Evolutionary conservation across 352 stramenopile genomes (phyloP), one percentile per base, ranked within the genome.

Genomic region (Albugo laibachii): DNA sequence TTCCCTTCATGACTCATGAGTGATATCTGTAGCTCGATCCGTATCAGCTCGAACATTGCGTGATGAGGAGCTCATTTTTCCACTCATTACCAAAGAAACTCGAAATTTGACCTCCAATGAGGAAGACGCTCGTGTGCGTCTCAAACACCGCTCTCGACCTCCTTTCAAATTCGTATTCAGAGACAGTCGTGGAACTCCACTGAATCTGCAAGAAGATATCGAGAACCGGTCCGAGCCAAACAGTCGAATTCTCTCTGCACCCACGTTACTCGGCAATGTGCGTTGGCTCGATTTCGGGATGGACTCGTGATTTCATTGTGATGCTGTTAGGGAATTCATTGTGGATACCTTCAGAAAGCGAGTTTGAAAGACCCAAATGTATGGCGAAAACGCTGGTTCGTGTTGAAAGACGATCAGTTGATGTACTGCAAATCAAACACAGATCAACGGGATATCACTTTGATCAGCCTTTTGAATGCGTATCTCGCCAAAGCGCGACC

Each of bases 341-440:
- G 65, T 11, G 77, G 77, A 0, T 83, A 84, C 38, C 56, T 89
- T 41, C 75, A 89, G 48, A 89, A 89, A 48, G 73, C 68, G 13
- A 89, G 77, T 42, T 61, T 82, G 21, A 83, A 78, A 34, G 66
- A 87, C 41, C 49, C 69, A 2, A 86, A 76, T 38, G 58, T 89
- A 18, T 89, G 77, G 77, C 68, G 74, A 36, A 80, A 80, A 55
- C 73, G 77, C 13, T 89, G 77, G 77, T 89, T 89, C 57, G 76
- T 89, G 48, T 62, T 89, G 13, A 48, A 75, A 62, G 74, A 79
- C 42, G 74, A 91, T 45, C 76, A 91, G 45, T 57, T 91, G 1
- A 47, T 84, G 38, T 91, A 91, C 52, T 87, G 77, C 58, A 91
- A 91, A 52, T 83, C 71, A 0, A 71, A 78, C 27, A 66, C 67